Conservation (phyloP, 129 eudicot genomes). For the Apium graveolens region DNA sequence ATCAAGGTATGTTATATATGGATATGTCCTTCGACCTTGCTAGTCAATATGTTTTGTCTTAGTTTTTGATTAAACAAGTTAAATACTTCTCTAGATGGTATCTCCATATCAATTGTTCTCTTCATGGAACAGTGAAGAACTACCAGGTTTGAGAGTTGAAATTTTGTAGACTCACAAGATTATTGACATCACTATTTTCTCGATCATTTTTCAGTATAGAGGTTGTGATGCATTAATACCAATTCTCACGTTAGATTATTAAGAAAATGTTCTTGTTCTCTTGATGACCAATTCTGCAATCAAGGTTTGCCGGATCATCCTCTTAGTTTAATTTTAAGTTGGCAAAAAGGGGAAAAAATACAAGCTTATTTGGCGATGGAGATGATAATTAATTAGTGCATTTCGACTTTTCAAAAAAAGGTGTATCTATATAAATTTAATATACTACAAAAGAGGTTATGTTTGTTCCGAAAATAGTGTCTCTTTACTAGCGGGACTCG, state of each 20-base stretch:
- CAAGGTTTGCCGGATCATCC: not conserved
- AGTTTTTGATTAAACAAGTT: not conserved
- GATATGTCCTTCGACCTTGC: too few species aligned
- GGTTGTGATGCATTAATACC: not conserved
- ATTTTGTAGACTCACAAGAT: not conserved
- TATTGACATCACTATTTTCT: not conserved
- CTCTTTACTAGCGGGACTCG: not conserved
- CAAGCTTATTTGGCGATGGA: not conserved
- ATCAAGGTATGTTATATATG: slow-evolving; percentile 33
- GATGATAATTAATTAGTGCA: not conserved
- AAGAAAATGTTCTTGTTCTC: not conserved
- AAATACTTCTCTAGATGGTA: not conserved
- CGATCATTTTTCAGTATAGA: not conserved
- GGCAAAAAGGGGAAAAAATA: not conserved
- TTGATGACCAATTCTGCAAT: not conserved
- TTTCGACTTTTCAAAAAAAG: not conserved
- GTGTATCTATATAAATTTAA: not conserved
- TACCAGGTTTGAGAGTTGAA: not conserved
- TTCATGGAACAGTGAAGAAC: not conserved
- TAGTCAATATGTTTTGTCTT: not conserved
- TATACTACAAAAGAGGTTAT: not conserved
- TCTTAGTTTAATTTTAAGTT: not conserved
- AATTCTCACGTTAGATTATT: not conserved
- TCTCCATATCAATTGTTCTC: not conserved
- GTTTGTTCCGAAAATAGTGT: not conserved